phyloP scores from a whole-genome alignment of 441 rosid species.

The Geranium incanum region DNA sequence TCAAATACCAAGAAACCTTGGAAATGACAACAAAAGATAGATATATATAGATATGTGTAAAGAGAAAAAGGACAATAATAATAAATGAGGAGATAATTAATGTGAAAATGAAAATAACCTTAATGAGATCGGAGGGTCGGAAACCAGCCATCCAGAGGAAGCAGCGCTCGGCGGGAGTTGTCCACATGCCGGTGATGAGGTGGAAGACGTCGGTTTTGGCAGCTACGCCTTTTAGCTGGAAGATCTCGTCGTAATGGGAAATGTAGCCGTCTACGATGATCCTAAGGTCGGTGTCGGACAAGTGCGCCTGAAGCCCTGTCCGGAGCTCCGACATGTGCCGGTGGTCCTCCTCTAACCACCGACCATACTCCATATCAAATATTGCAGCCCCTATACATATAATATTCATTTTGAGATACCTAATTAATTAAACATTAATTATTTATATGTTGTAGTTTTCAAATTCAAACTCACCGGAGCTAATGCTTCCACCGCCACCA shows the following conservation, averaged over 20 bases:
- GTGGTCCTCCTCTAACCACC: slow-evolving; percentile 65
- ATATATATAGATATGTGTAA: too few species aligned
- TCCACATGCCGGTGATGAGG: slow-evolving; percentile 59
- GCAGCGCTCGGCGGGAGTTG: slow-evolving; percentile 63
- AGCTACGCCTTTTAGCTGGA: slow-evolving; percentile 41
- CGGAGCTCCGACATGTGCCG: slow-evolving; percentile 61
- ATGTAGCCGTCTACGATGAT: slow-evolving; percentile 51
- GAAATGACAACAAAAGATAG: background rate
- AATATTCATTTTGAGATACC: background rate
- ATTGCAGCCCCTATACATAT: slow-evolving; percentile 44
- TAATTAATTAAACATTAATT: too few species aligned
- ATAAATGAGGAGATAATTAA: background rate
- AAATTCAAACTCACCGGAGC: slow-evolving; percentile 53
- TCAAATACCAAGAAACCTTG: background rate
- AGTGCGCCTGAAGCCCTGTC: slow-evolving; percentile 50
- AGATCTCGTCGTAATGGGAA: slow-evolving; percentile 54
- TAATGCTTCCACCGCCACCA: slow-evolving; percentile 57
- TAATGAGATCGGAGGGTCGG: slow-evolving; percentile 67
- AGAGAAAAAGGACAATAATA: background rate
- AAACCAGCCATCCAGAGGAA: slow-evolving; percentile 79
- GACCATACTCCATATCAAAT: slow-evolving; percentile 65
- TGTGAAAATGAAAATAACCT: slow-evolving; percentile 28
- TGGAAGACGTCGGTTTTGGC: slow-evolving; percentile 59
- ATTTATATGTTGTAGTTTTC: too few species aligned
- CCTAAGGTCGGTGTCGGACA: slow-evolving; percentile 47